Percentiles rank a stretch among this genome's conserved stretches.
phyloP scores from a whole-genome alignment of 2,329 filamentous ascomycete species.

The Chrysoporthe austroafricana region DNA sequence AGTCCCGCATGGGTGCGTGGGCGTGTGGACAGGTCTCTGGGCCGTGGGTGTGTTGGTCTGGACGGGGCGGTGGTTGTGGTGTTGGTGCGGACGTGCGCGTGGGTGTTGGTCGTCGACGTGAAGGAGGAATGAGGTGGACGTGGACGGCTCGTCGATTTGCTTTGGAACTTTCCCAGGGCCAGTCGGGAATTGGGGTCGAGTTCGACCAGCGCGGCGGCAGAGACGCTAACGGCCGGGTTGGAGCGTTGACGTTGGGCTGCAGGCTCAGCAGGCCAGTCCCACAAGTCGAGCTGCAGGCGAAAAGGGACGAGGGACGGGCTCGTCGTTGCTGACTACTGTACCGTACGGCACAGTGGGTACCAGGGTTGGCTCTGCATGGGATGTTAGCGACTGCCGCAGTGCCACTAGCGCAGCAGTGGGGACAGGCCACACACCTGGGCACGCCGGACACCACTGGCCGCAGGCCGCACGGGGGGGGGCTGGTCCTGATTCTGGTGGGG shows the following conservation, averaged over 20 bases:
- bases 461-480: neutral
- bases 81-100: neutral
- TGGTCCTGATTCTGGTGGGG: neutral
- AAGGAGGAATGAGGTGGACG: constrained; percentile 9
- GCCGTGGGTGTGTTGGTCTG: neutral
- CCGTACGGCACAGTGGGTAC: too few relatives aligned
- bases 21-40: neutral
- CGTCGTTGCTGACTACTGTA: too few relatives aligned
- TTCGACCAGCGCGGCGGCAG: neutral
- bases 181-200: neutral
- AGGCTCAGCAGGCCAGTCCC: neutral
- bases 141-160: constrained; percentile 5
- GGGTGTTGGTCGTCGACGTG: constrained; percentile 5
- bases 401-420: neutral
- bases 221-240: constrained; percentile 4
- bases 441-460: neutral
- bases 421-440: neutral
- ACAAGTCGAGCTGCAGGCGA: neutral
- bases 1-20: neutral
- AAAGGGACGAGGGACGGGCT: too few relatives aligned
- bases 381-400: constrained; percentile 2
- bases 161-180: neutral
- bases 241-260: constrained; percentile 5
- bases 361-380: neutral
- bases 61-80: neutral